Percentiles rank a stretch among this genome's conserved stretches.
These are phyloP conservation scores for Cokeromyces recurvatus DNA, from an alignment of 371 early-diverging fungal species.

Conservation along the genomic window DNA sequence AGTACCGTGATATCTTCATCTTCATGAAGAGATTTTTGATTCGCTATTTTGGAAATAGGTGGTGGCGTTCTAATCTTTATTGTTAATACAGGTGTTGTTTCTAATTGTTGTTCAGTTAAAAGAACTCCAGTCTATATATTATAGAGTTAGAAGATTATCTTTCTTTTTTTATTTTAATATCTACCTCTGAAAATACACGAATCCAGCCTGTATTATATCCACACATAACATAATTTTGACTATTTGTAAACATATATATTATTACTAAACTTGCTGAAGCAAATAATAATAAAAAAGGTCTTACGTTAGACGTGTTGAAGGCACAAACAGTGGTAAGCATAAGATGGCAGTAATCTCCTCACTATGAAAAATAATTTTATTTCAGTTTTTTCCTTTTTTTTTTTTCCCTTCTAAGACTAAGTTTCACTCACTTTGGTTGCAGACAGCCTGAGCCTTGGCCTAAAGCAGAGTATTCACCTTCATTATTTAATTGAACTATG, in stretches of 20 bases:
- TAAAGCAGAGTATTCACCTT: conserved; percentile 41
- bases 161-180: neutral
- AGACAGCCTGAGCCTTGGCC: conserved; percentile 57
- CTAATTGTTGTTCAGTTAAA: conserved; percentile 54
- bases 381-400: too few relatives aligned
- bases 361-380: conserved; percentile 11
- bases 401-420: too few relatives aligned
- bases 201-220: conserved; percentile 62
- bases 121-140: conserved; percentile 39
- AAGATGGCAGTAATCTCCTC: conserved; percentile 54
- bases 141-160: neutral
- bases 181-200: conserved; percentile 56
- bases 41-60: conserved; percentile 24
- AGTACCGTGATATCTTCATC: conserved; percentile 60
- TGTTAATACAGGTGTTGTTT: conserved; percentile 42
- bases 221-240: conserved; percentile 54
- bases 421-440: neutral
- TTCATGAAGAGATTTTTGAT: conserved; percentile 23
- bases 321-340: conserved; percentile 54
- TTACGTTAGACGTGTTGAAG: conserved; percentile 51
- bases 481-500: conserved; percentile 31
- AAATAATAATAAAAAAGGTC: too few relatives aligned
- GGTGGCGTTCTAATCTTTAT: conserved; percentile 54
- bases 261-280: too few relatives aligned
- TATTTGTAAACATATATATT: conserved; percentile 12